Evolutionary conservation across 2,329 filamentous ascomycete genomes (phyloP).

Genomic region (Colletotrichum plurivorum): DNA sequence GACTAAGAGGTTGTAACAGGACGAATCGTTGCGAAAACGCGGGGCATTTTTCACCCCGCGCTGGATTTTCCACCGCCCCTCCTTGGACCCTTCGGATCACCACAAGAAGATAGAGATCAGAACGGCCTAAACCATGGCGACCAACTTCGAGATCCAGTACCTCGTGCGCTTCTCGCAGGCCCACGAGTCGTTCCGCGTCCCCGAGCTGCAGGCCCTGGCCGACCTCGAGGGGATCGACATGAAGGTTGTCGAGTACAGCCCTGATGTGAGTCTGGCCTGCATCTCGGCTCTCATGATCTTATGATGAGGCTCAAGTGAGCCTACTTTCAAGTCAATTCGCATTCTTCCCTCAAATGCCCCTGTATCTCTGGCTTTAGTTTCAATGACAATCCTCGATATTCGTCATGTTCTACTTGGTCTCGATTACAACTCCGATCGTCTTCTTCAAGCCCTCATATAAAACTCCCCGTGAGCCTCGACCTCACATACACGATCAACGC

Average conservation of each 20-base stretch:
- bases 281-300: background rate
- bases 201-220: conserved; percentile 88
- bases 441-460: too few relatives aligned
- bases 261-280: conserved; percentile 70
- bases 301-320: conserved; percentile 11
- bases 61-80: conserved; percentile 11
- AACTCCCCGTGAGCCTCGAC: too few relatives aligned
- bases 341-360: too few relatives aligned
- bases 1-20: background rate
- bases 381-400: too few relatives aligned
- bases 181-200: conserved; percentile 90
- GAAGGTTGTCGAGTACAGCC: conserved; percentile 80
- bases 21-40: conserved; percentile 16
- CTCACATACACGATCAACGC: background rate
- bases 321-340: background rate
- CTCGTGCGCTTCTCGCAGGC: conserved; percentile 90
- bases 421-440: too few relatives aligned
- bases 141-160: conserved; percentile 72
- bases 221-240: conserved; percentile 76
- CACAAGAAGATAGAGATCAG: background rate
- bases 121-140: background rate
- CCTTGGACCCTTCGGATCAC: background rate
- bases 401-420: too few relatives aligned
- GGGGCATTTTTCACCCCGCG: conserved; percentile 39
- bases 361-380: background rate